Evolutionary conservation across 2,329 filamentous ascomycete genomes (phyloP), one percentile per base, ranked within the genome.

Genomic region (Pseudovirgaria hyperparasitica): DNA sequence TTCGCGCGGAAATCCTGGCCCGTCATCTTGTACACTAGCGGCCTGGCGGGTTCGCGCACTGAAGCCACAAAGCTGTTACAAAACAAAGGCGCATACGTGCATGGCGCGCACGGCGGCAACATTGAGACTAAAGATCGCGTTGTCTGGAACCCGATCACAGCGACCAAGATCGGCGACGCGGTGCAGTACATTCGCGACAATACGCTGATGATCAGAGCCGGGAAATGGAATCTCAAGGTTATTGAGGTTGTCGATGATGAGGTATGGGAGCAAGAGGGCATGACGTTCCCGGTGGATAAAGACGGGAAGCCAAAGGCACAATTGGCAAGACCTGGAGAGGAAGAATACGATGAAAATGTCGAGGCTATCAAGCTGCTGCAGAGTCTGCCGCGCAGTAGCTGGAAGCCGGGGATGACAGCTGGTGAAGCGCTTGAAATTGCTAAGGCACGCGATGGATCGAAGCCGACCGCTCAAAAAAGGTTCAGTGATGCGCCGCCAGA

Each of bases 131-230:
- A 63, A 15, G n/a, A n/a, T n/a, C n/a, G n/a, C n/a, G n/a, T n/a
- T n/a, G n/a, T n/a, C n/a, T 85, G 73, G 59, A 68, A 64, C 6
- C 64, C 67, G 2, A 65, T 82, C 33, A 70, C 72, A 44, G 52
- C 64, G 13, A 73, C 71, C 64, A 66, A 59, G 38, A 57, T 62
- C 1, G 52, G 60, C 14, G 67, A 76, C 28, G 75, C 72, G 1
- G 43, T 60, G 31, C 67, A 70, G 29, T 79, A 60, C 19, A 65
- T 82, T 11, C 68, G 74, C 34, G 68, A 52, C 16, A 52, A 62
- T 2, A 43, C 67, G 3, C 37, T 76, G n/a, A 58, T 75, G 6
- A 36, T 76, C 7, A 55, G 68, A 33, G 39, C 64, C 2, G 72
- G 72, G 6, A 76, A 76, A 42, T 71, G 66, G 59, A 72, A 67